Conservation (phyloP, 257 asterid genomes). For the Ilex aquifolium region DNA sequence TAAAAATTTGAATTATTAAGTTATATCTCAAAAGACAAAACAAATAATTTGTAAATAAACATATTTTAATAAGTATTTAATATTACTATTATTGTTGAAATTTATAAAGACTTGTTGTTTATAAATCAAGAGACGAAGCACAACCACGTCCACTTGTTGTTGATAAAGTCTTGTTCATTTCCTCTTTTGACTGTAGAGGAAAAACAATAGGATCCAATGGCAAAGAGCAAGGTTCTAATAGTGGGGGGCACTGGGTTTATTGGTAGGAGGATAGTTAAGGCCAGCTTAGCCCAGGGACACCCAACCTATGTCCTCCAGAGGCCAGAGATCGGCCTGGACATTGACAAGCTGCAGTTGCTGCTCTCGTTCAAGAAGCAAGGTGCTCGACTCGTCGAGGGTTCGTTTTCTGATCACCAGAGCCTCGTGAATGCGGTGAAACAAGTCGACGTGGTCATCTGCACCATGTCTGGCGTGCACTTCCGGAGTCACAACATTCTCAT, state of each 20-base stretch:
- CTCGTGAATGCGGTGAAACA: slow-evolving; percentile 68
- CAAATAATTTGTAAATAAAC: no score
- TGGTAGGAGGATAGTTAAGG: slow-evolving; percentile 65
- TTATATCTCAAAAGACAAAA: no score
- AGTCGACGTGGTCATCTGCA: slow-evolving; percentile 75
- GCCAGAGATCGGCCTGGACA: slow-evolving; percentile 62
- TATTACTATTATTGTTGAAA: no score
- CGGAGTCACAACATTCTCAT: slow-evolving; percentile 57
- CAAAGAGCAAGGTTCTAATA: slow-evolving; percentile 57
- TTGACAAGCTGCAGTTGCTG: slow-evolving; percentile 55
- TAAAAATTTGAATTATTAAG: no score
- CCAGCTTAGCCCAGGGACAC: slow-evolving; percentile 73
- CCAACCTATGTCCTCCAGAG: slow-evolving; percentile 59
- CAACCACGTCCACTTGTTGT: no score
- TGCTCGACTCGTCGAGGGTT: slow-evolving; percentile 56
- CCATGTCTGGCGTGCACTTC: slow-evolving; percentile 84
- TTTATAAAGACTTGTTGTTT: no score
- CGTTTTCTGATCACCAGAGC: slow-evolving; percentile 64
- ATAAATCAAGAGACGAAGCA: no score
- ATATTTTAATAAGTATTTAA: no score
- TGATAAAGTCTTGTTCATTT: no score
- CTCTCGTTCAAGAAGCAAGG: slow-evolving; percentile 65
- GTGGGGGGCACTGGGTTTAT: slow-evolving; percentile 86
- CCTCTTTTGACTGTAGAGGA: no score
- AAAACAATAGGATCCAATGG: slow-evolving; percentile 27